Conservation (phyloP, 2,329 filamentous ascomycete species). For the Ophiostoma quercus region DNA sequence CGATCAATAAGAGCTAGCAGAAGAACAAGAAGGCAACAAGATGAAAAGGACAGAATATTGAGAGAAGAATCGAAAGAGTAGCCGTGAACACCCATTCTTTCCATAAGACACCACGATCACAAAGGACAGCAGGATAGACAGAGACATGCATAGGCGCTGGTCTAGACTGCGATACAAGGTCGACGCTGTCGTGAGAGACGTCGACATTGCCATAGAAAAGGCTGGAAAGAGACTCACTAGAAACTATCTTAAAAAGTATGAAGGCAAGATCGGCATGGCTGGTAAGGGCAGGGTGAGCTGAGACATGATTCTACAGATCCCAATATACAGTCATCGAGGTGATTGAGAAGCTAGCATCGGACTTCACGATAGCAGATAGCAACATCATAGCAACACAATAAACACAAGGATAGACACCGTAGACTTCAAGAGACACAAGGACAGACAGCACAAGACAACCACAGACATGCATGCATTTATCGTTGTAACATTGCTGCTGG, state of each 20-base stretch:
- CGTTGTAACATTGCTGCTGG: background rate
- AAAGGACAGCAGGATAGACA: constrained; percentile 2
- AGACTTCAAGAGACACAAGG: background rate
- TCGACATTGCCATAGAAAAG: too few species aligned
- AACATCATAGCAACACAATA: background rate
- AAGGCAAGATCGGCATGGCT: background rate
- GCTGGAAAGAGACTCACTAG: too few species aligned
- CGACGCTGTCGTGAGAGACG: background rate
- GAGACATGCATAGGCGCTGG: constrained; percentile 5
- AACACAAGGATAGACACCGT: background rate
- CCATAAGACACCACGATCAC: background rate
- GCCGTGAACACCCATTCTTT: background rate
- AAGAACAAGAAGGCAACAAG: too few species aligned
- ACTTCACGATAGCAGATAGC: background rate
- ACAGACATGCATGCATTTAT: constrained; percentile 3
- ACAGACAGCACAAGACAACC: background rate
- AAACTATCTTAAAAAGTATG: background rate
- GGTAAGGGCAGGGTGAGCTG: background rate
- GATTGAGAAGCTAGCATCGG: background rate
- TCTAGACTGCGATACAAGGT: background rate
- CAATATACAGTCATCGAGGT: background rate
- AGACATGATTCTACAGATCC: background rate
- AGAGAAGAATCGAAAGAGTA: background rate
- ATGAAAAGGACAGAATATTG: background rate
- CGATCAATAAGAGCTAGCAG: too few species aligned